Base-by-base conservation (phyloP, 2,329 filamentous ascomycete genomes). In the Alternaria tenuissima region DNA sequence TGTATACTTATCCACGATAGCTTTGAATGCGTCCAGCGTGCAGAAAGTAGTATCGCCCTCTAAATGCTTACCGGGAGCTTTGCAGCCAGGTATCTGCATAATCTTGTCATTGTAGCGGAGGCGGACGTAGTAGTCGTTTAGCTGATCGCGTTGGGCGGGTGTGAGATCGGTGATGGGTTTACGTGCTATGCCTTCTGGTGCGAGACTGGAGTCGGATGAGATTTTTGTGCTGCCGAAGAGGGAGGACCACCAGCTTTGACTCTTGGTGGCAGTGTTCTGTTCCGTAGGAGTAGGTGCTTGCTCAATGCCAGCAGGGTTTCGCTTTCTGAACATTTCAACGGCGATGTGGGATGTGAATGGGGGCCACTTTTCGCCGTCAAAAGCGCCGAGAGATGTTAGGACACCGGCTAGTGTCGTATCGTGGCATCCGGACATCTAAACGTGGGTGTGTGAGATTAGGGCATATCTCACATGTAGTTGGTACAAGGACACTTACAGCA, bases 291-390 rank as follows among this genome's bases (percentile, higher is more conserved):
- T 1, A 3, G 9, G 43, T 47, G 3, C 56, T 43, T 24, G 32
- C 20, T 55, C 52, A 20, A 12, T 38, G 12, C 1, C 5, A 1
- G 20, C 30, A 16, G 43, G 24, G 7, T 44, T 77, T 70, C 41
- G 80, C 67, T 87, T 85, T 41, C 86, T 88, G 82, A 98, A 97
- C 63, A 98, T 85, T 79, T 99, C 95, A 55, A 99, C 83, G 32
- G 95, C 94, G 65, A 99, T 86, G 71, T 96, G 93, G 69, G 91
- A 94, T 0, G 94, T 97, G 74, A 94, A 99, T 0, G 93, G 94
- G 1, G 95, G 95, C 95, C 95, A 99, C 36, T 85, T 84, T 61
- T 84, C 80, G 48, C 86, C 86, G 42, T 91, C 83, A 75, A 92
- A 95, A 3, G 91, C 91, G 3, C 94, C 95, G 7, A 98, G 79